Base-by-base conservation (phyloP, 2,329 filamentous ascomycete species). In the Volutella citrinella region DNA sequence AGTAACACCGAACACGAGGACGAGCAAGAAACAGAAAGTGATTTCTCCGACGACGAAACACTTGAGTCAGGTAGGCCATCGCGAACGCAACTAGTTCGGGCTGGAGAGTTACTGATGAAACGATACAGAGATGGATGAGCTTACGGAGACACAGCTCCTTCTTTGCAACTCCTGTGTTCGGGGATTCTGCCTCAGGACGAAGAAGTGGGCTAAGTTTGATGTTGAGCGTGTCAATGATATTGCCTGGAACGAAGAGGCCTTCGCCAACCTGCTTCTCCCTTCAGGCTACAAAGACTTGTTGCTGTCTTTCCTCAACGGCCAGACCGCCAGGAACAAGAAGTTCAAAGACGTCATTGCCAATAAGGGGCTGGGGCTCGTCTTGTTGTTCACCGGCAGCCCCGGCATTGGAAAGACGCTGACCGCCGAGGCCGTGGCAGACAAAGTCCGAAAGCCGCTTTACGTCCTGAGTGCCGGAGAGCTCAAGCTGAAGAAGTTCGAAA, bases 261-360 rank as follows among this genome's bases (percentile, higher is more conserved):
- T 72, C 38, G 52, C 62, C 18, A 60, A 52, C 19, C 60, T 72
- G 6, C 65, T 71, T 10, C 57, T 72, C 12, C 65, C 64, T 1
- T 50, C 58, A 1, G 63, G 63, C 19, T 59, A 68, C 36, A 72
- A 72, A 47, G 63, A 69, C 19, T 54, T n/a, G n/a, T n/a, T n/a
- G n/a, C n/a, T n/a, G n/a, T 72, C 65, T 10, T 66, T 71, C 35
- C 65, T 64, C 7, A 57, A 66, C 49, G 58, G 56, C 4, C 65
- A 70, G 49, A 54, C 20, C 5, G 18, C 28, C 10, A 17, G 65
- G 8, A 56, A 56, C 3, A 49, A 55, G 6, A 48, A 32, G 7
- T 70, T 70, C 34, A 66, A 70, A 51, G 67, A 71, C 37, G 55
- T 70, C 30, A 69, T 71, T 42, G 55, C 56, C 11, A 67, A 66